These are phyloP conservation scores for Coemansia sp. DNA, from an alignment of 192 early-diverging fungal genomes.

Conservation along the genomic window DNA sequence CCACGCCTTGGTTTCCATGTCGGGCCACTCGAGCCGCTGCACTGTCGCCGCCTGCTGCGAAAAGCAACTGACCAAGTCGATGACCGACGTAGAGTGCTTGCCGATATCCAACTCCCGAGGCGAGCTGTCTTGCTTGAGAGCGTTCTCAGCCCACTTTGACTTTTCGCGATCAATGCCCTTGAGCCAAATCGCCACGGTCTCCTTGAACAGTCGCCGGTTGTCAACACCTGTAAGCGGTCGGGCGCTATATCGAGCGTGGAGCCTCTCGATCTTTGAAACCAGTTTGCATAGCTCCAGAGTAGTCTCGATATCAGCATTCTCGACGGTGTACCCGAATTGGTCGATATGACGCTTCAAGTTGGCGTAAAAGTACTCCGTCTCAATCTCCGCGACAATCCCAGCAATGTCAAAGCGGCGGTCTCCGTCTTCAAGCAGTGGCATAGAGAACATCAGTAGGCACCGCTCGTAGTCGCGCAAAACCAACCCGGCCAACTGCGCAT, in stretches of 20 bases:
- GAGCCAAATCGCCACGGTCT: constrained; percentile 36
- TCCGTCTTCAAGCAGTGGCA: constrained; percentile 43
- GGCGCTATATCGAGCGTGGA: constrained; percentile 30
- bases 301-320: constrained; percentile 33
- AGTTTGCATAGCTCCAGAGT: constrained; percentile 46
- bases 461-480: constrained; percentile 43
- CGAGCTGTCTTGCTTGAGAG: constrained; percentile 48
- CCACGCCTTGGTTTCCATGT: constrained; percentile 45
- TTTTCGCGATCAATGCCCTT: constrained; percentile 42
- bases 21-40: constrained; percentile 51
- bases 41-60: constrained; percentile 49
- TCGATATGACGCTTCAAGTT: constrained; percentile 36
- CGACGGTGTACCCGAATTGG: constrained; percentile 43
- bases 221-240: constrained; percentile 28
- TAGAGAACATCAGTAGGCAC: constrained; percentile 39
- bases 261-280: constrained; percentile 34
- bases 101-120: constrained; percentile 37
- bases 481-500: constrained; percentile 37
- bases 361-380: constrained; percentile 45
- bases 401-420: constrained; percentile 57
- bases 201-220: constrained; percentile 44
- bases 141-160: constrained; percentile 43
- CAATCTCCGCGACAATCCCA: constrained; percentile 47
- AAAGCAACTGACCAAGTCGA: constrained; percentile 53
- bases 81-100: constrained; percentile 58